Evolutionary conservation across 2,329 filamentous ascomycete genomes (phyloP).

Genomic region (Cladophialophora immunda): DNA sequence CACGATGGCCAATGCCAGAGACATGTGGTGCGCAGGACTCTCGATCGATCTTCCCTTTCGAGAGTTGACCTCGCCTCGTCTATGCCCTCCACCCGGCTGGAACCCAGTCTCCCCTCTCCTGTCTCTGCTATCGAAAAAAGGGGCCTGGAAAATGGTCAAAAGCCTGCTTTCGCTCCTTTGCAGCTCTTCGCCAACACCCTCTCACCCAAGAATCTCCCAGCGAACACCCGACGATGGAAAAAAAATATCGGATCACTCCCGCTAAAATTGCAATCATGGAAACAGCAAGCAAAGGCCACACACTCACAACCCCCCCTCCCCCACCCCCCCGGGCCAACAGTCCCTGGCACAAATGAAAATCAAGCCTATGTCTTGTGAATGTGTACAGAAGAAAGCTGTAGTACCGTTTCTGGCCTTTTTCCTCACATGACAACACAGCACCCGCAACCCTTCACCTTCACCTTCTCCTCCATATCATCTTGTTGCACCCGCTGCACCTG

Average conservation of each 20-base stretch:
- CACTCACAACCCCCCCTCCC: not conserved
- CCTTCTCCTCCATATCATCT: constrained; percentile 63
- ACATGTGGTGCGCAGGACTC: not conserved
- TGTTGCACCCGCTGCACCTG: constrained; percentile 56
- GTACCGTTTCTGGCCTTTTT: not conserved
- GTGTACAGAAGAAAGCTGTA: constrained; percentile 24
- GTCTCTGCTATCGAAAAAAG: constrained; percentile 4
- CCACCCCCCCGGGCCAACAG: not conserved
- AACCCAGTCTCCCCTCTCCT: not conserved
- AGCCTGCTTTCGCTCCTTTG: not conserved
- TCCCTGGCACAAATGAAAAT: constrained; percentile 30
- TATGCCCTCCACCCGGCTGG: no score
- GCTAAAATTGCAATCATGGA: constrained; percentile 36
- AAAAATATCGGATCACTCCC: constrained; percentile 32
- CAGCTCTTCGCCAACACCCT: not conserved
- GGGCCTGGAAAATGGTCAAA: not conserved
- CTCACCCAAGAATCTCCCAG: constrained; percentile 4
- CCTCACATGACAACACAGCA: constrained; percentile 79
- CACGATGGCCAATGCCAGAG: not conserved
- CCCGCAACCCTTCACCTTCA: constrained; percentile 69
- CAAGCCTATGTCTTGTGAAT: constrained; percentile 17
- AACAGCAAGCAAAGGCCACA: constrained; percentile 15
- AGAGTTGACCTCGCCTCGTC: no score
- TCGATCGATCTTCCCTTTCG: not conserved
- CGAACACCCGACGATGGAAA: constrained; percentile 12